phyloP scores from a whole-genome alignment of 768 basidiomycete species.

The Rickenella mellea region DNA sequence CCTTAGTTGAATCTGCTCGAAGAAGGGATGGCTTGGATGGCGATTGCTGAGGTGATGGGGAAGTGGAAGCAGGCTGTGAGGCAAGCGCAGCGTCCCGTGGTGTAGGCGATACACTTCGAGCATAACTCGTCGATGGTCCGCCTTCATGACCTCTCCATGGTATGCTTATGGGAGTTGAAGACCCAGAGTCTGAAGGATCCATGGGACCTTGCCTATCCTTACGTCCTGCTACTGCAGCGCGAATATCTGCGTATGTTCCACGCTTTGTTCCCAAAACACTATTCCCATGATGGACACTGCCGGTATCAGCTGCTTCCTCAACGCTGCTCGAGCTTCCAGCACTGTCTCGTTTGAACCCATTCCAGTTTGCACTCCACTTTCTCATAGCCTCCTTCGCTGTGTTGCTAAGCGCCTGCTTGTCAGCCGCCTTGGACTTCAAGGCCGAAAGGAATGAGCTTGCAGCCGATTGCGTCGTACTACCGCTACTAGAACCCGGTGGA shows the following conservation, averaged over 20 bases:
- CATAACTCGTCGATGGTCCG: not conserved
- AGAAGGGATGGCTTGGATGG: slow-evolving; percentile 14
- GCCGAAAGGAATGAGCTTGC: slow-evolving; percentile 65
- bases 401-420: slow-evolving; percentile 80
- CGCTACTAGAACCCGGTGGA: too few species aligned
- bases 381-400: slow-evolving; percentile 84
- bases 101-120: not conserved
- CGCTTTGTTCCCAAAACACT: slow-evolving; percentile 19
- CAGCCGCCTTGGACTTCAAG: slow-evolving; percentile 64
- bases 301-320: slow-evolving; percentile 5
- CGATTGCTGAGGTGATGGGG: slow-evolving; percentile 15
- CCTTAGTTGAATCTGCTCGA: not conserved
- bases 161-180: slow-evolving; percentile 25
- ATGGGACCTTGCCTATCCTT: slow-evolving; percentile 32
- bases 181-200: slow-evolving; percentile 7
- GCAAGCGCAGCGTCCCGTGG: slow-evolving; percentile 12
- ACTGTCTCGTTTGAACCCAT: slow-evolving; percentile 47
- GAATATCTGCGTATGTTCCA: slow-evolving; percentile 64
- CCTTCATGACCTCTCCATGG: slow-evolving; percentile 16
- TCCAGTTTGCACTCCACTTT: slow-evolving; percentile 87
- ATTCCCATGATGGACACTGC: slow-evolving; percentile 18
- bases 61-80: slow-evolving; percentile 17
- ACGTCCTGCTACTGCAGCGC: slow-evolving; percentile 67
- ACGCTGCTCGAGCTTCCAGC: slow-evolving; percentile 9
- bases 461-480: not conserved